Evolutionary conservation across 192 early-diverging fungal genomes (phyloP).

Genomic region (Coemansia sp.): DNA sequence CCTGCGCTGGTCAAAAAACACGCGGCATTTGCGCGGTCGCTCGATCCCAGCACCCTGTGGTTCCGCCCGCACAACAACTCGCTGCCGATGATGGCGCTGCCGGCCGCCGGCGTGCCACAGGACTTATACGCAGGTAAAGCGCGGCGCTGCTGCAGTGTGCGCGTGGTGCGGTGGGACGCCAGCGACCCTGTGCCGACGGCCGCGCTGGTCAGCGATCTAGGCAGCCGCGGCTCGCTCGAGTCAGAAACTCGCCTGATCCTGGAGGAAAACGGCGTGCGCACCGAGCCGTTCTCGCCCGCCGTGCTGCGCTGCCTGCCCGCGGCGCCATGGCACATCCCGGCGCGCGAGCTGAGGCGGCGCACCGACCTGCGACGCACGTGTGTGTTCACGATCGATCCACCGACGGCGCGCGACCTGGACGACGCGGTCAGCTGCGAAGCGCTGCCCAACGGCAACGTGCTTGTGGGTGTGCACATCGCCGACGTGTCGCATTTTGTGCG

Average conservation of each 20-base stretch:
- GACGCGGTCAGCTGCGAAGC: slow-evolving; percentile 50
- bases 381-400: slow-evolving; percentile 89
- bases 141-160: slow-evolving; percentile 19
- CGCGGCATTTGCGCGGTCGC: slow-evolving; percentile 6
- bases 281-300: slow-evolving; percentile 69
- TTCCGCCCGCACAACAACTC: slow-evolving; percentile 29
- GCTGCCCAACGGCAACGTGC: slow-evolving; percentile 45
- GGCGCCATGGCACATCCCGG: slow-evolving; percentile 78
- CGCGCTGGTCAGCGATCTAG: slow-evolving; percentile 58
- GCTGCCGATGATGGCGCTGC: slow-evolving; percentile 35
- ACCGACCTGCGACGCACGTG: slow-evolving; percentile 72
- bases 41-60: slow-evolving; percentile 13
- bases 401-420: slow-evolving; percentile 53
- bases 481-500: slow-evolving; percentile 95
- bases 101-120: slow-evolving; percentile 1
- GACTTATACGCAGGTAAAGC: neutral
- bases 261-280: slow-evolving; percentile 78
- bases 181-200: slow-evolving; percentile 23
- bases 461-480: slow-evolving; percentile 84
- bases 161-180: slow-evolving; percentile 20
- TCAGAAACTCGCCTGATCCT: slow-evolving; percentile 81
- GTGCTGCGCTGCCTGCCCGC: slow-evolving; percentile 77
- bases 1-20: slow-evolving; percentile 13
- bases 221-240: slow-evolving; percentile 73
- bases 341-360: slow-evolving; percentile 65